Evolutionary conservation across 495 filamentous ascomycete genomes (phyloP).

Genomic region (Collariella sp.): DNA sequence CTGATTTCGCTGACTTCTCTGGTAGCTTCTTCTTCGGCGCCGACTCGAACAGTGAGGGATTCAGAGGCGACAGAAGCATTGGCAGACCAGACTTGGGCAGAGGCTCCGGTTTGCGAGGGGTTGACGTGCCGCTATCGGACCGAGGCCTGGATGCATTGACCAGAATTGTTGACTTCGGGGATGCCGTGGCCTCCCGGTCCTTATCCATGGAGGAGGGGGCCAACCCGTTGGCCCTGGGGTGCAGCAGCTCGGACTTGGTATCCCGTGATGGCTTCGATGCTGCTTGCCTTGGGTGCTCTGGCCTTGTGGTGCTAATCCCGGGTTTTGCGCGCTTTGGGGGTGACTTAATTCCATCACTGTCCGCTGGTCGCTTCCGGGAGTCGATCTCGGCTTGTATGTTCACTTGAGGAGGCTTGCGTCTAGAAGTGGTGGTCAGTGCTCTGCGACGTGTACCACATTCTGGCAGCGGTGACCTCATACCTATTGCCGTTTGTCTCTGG

Average conservation of each 20-base stretch:
- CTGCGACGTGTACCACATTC: neutral
- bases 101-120: slow-evolving; percentile 31
- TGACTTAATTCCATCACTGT: slow-evolving; percentile 28
- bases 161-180: slow-evolving; percentile 34
- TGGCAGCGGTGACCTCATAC: slow-evolving; percentile 8
- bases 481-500: slow-evolving; percentile 24
- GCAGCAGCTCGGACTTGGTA: slow-evolving; percentile 16
- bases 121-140: slow-evolving; percentile 23
- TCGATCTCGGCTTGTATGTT: slow-evolving; percentile 25
- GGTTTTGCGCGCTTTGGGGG: slow-evolving; percentile 33
- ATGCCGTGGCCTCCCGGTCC: slow-evolving; percentile 28
- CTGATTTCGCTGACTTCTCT: slow-evolving; percentile 27
- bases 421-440: slow-evolving; percentile 15
- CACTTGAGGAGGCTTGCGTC: slow-evolving; percentile 13
- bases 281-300: slow-evolving; percentile 16
- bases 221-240: slow-evolving; percentile 31
- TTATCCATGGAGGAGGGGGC: slow-evolving; percentile 17
- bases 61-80: slow-evolving; percentile 35
- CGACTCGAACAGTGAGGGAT: slow-evolving; percentile 28
- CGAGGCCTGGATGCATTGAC: slow-evolving; percentile 35
- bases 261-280: slow-evolving; percentile 24
- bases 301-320: slow-evolving; percentile 23
- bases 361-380: slow-evolving; percentile 32
- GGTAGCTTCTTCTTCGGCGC: slow-evolving; percentile 24
- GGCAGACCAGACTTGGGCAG: slow-evolving; percentile 27